phyloP scores from a whole-genome alignment of 1,284 basidiomycete species.

The Tetrapyrgos nigripes region DNA sequence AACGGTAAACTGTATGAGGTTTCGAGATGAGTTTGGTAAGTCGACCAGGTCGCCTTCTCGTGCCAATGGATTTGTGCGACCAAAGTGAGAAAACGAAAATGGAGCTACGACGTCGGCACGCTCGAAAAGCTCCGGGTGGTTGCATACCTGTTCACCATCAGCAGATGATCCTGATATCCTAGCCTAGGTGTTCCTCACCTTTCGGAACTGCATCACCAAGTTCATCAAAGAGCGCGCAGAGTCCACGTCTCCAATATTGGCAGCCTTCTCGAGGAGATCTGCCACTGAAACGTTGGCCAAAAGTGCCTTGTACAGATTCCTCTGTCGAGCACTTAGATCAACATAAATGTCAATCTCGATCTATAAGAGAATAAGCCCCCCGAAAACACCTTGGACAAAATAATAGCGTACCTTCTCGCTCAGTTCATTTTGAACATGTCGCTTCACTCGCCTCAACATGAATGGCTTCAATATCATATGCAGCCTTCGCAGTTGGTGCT shows the following conservation, averaged over 20 bases:
- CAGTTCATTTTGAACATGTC: constrained; percentile 99
- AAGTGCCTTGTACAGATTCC: constrained; percentile 90
- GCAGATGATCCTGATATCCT: background rate
- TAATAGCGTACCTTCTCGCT: constrained; percentile 85
- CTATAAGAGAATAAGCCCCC: constrained; percentile 57
- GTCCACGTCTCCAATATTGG: constrained; percentile 88
- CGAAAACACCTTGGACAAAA: too few relatives aligned
- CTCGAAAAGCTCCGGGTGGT: constrained; percentile 98
- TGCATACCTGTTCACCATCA: constrained; percentile 78
- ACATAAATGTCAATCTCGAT: constrained; percentile 98
- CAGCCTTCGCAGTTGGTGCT: constrained; percentile 92
- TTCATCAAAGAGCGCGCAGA: constrained; percentile 97
- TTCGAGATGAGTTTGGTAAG: constrained; percentile 86
- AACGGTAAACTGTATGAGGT: constrained; percentile 83
- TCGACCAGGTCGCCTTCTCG: constrained; percentile 89
- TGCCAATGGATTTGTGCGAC: constrained; percentile 80
- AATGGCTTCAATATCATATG: constrained; percentile 99
- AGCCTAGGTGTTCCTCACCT: constrained; percentile 53
- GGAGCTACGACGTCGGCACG: constrained; percentile 96
- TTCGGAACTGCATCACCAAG: constrained; percentile 99
- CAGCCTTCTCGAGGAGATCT: constrained; percentile 93
- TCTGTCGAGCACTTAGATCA: constrained; percentile 93
- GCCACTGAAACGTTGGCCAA: constrained; percentile 94
- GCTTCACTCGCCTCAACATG: constrained; percentile 97
- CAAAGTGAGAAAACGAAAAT: constrained; percentile 88